Percentiles rank a stretch among this genome's conserved stretches.
phyloP scores from a whole-genome alignment of 371 early-diverging fungal genomes.

The Mucor saturninus region DNA sequence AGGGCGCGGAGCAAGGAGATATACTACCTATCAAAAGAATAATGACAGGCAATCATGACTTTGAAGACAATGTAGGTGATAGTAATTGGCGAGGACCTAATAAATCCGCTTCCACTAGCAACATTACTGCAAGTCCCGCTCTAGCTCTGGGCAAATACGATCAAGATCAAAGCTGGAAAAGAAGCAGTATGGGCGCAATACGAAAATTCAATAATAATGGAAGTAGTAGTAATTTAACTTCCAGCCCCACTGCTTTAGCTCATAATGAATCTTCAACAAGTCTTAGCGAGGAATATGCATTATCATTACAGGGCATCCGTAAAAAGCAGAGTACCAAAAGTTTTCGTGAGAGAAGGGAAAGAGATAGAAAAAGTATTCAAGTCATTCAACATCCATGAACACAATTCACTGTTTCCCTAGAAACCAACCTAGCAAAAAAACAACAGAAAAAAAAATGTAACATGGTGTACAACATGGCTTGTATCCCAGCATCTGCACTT shows the following conservation, averaged over 20 bases:
- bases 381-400: background rate
- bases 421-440: background rate
- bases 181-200: constrained; percentile 31
- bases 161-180: constrained; percentile 22
- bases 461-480: background rate
- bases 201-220: constrained; percentile 14
- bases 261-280: constrained; percentile 29
- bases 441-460: background rate
- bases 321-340: constrained; percentile 56
- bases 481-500: background rate
- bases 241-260: background rate
- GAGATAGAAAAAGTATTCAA: constrained; percentile 49
- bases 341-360: constrained; percentile 53
- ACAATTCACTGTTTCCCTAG: background rate
- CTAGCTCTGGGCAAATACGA: constrained; percentile 17
- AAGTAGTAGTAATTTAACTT: background rate
- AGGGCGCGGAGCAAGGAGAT: constrained; percentile 57
- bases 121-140: constrained; percentile 18
- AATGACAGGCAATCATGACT: constrained; percentile 21
- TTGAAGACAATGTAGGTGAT: constrained; percentile 12
- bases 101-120: constrained; percentile 42
- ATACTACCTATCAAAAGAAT: constrained; percentile 51
- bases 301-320: constrained; percentile 51
- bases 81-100: constrained; percentile 34
- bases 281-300: constrained; percentile 52